Conservation (phyloP, 768 basidiomycete species). For the Ramaria sp. region DNA sequence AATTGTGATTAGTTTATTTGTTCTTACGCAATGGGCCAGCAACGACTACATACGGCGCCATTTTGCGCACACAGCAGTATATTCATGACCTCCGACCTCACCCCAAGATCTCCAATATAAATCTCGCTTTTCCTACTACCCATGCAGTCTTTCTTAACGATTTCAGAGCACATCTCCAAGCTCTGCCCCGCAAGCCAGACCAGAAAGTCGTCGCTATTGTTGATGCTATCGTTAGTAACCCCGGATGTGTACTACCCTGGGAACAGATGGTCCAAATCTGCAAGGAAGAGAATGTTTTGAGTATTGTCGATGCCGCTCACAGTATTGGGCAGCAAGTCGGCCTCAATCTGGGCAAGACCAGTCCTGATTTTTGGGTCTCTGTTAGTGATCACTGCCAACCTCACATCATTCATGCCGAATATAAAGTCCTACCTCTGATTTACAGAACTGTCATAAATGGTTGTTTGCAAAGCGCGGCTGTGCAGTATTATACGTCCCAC, state of each 20-base stretch:
- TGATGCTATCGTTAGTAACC: slow-evolving; percentile 54
- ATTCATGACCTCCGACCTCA: slow-evolving; percentile 45
- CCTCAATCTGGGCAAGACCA: slow-evolving; percentile 41
- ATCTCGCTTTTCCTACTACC: slow-evolving; percentile 44
- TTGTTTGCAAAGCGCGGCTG: slow-evolving; percentile 57
- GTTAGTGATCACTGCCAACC: slow-evolving; percentile 27
- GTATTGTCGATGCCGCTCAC: slow-evolving; percentile 74
- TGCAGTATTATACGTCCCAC: slow-evolving; percentile 67
- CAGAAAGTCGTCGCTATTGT: slow-evolving; percentile 57
- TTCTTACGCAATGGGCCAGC: slow-evolving; percentile 22
- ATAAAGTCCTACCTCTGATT: background rate
- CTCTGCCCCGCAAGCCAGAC: slow-evolving; percentile 17
- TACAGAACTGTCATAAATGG: slow-evolving; percentile 82
- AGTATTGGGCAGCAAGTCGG: slow-evolving; percentile 60
- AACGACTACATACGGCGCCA: slow-evolving; percentile 46
- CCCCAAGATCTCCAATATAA: slow-evolving; percentile 39
- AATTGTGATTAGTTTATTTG: background rate
- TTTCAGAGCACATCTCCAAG: slow-evolving; percentile 31
- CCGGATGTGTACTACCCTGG: slow-evolving; percentile 62
- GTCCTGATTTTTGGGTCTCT: slow-evolving; percentile 73
- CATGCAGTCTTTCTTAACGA: slow-evolving; percentile 42
- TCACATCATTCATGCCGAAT: background rate
- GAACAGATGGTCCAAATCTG: slow-evolving; percentile 56
- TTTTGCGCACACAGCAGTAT: slow-evolving; percentile 40
- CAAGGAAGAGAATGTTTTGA: slow-evolving; percentile 49